A percentile compares a stretch with the other conserved stretches of the same genome.
Evolutionary conservation across 1,284 basidiomycete genomes (phyloP).

Genomic region (Entoloma clypeatum): DNA sequence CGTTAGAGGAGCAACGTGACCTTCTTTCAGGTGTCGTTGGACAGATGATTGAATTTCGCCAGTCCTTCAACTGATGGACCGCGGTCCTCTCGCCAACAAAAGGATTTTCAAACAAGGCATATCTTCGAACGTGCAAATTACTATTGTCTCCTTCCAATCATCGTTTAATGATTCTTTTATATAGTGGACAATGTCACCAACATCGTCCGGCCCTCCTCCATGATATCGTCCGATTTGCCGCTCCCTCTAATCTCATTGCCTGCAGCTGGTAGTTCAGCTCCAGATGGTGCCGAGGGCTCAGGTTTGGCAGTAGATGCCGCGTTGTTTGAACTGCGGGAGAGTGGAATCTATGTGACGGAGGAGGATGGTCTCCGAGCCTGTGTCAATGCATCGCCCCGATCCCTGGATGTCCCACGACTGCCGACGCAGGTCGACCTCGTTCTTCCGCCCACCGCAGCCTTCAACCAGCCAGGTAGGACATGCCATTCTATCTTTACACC

Average conservation of each 20-base stretch:
- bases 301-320: neutral
- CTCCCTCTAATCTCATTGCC: neutral
- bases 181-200: no score
- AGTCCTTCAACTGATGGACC: conserved; percentile 14
- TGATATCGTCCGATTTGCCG: no score
- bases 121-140: no score
- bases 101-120: no score
- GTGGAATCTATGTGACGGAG: conserved; percentile 11
- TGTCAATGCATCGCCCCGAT: conserved; percentile 15
- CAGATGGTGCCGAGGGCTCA: neutral
- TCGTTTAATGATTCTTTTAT: no score
- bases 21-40: neutral
- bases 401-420: conserved; percentile 1
- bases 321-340: neutral
- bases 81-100: conserved; percentile 1
- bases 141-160: no score
- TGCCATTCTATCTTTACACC: neutral
- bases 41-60: conserved; percentile 10
- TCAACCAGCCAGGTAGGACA: conserved; percentile 13
- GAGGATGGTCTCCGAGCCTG: conserved; percentile 16
- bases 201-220: no score
- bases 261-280: neutral
- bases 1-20: conserved; percentile 17
- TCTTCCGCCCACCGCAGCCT: conserved; percentile 19
- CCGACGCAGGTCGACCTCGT: conserved; percentile 22